phyloP scores from a whole-genome alignment of 495 filamentous ascomycete species.

The Chaetomidium leptoderma region DNA sequence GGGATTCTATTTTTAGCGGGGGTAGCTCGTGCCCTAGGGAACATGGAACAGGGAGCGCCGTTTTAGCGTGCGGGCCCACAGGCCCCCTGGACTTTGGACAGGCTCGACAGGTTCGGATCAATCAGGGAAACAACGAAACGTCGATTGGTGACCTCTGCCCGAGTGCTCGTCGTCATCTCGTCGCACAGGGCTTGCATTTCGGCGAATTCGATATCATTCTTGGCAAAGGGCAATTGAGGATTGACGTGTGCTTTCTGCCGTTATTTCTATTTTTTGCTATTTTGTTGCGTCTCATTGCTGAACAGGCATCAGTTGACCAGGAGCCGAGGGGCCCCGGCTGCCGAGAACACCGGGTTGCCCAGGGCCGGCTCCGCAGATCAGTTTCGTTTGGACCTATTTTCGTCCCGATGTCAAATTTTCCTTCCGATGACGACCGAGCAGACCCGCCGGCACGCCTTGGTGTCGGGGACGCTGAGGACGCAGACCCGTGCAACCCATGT shows the following conservation, averaged over 20 bases:
- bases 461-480: neutral
- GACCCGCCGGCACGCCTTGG: neutral
- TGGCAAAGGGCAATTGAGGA: neutral
- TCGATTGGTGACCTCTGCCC: too few relatives aligned
- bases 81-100: too few relatives aligned
- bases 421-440: neutral
- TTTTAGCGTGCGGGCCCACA: neutral
- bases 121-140: too few relatives aligned
- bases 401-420: neutral
- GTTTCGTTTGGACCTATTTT: neutral
- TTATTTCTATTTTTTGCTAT: neutral
- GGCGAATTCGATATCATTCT: too few relatives aligned
- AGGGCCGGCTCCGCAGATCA: conserved; percentile 1
- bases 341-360: neutral
- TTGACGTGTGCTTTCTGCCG: too few relatives aligned
- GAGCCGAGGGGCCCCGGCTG: too few relatives aligned
- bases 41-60: neutral
- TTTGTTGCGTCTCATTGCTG: neutral
- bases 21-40: neutral
- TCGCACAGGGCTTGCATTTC: too few relatives aligned
- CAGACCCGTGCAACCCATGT: neutral
- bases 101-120: too few relatives aligned
- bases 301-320: too few relatives aligned
- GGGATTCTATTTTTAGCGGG: conserved; percentile 7
- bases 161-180: too few relatives aligned